Conservation (phyloP, 164 flowering plant genomes). For the Akebia trifoliata region DNA sequence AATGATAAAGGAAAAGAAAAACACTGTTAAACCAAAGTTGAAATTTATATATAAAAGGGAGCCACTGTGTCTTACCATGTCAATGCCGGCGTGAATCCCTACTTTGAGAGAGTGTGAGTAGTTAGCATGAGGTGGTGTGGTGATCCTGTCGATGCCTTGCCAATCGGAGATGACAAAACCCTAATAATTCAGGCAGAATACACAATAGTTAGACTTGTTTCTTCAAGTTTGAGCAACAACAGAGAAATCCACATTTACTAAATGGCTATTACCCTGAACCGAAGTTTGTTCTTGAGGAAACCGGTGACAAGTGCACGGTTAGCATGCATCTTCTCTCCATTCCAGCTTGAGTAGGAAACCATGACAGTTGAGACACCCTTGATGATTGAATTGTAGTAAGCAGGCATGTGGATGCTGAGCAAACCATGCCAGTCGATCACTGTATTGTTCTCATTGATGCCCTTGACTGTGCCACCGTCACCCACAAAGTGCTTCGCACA, state of each 20-base stretch:
- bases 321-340: conserved; percentile 18
- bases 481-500: conserved; percentile 53
- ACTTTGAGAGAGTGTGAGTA: too few relatives aligned
- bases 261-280: conserved; percentile 28
- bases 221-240: background rate
- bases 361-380: conserved; percentile 20
- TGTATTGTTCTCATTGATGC: conserved; percentile 32
- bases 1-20: too few relatives aligned
- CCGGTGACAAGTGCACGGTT: conserved; percentile 16
- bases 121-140: too few relatives aligned
- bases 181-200: conserved; percentile 19
- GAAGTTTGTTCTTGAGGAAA: conserved; percentile 31
- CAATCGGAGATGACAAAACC: conserved; percentile 30
- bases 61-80: too few relatives aligned
- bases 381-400: conserved; percentile 13
- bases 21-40: too few relatives aligned
- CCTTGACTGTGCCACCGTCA: conserved; percentile 49
- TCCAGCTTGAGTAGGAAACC: conserved; percentile 20
- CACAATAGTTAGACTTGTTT: background rate
- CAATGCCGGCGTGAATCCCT: conserved; percentile 11
- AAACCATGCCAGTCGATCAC: conserved; percentile 26
- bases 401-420: conserved; percentile 43
- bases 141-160: too few relatives aligned
- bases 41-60: too few relatives aligned
- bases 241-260: background rate